Base-by-base conservation (phyloP, 495 filamentous ascomycete genomes). In the Cairneyella variabilis region DNA sequence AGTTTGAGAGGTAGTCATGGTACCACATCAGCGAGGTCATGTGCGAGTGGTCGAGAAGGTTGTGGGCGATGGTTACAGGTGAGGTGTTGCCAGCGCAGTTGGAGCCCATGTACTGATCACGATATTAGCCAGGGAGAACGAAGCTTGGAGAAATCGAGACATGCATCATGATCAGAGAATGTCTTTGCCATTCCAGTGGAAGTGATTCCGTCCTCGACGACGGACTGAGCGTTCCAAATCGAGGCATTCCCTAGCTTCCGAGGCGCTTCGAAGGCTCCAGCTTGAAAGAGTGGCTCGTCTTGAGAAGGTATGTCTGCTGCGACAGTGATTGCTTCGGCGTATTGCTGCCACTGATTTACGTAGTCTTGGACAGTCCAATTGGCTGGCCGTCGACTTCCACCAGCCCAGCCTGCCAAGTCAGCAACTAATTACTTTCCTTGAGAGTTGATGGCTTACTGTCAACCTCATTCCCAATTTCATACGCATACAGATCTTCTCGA, bases 381-480 rank as follows among this genome's bases (percentile, higher is more conserved):
- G 14, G 51, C 50, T 3, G 54, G 46, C 30, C 61, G 54, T 11
- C 59, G 38, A 20, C 17, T 27, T 18, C 38, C 46, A 27, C 61
- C 59, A n/a, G 60, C 47, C 46, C 45, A 63, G 23, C 60, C 60
- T 63, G 30, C 12, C 23, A n/a, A 2, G 40, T 51, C 16, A 28
- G 21, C 17, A n/a, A n/a, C n/a, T n/a, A n/a, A n/a, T n/a, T n/a
- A n/a, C n/a, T n/a, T n/a, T n/a, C n/a, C n/a, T 27, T 49, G 9
- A 45, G 9, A 8, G 14, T 14, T 2, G 16, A 26, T 5, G 26
- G 21, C 52, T 41, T 20, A 59, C 58, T 51, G 46, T 64, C 55
- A 17, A 62, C 59, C 32, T 64, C 61, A 39, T 64, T 64, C 14
- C 61, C 61, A 34, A 64, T 58, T 37, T 62, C 61, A 32, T 54